These are phyloP conservation scores for Pseudogymnoascus verrucosus DNA, from an alignment of 2,329 filamentous ascomycete genomes.

Conservation along the genomic window DNA sequence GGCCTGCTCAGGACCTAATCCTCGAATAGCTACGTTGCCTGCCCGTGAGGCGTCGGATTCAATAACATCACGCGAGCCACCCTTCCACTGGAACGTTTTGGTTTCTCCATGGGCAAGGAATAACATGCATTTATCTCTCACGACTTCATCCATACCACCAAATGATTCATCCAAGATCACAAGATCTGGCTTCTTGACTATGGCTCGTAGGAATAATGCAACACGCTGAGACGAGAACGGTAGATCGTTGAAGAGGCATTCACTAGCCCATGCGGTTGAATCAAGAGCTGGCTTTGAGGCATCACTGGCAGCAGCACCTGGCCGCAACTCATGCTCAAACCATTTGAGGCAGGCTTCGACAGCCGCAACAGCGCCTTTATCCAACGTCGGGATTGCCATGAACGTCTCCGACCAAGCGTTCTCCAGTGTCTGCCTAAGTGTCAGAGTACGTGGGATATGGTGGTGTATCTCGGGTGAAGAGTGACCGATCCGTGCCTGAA, in stretches of 20 bases:
- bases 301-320: slow-evolving; percentile 20
- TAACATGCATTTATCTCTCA: slow-evolving; percentile 78
- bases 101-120: slow-evolving; percentile 64
- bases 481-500: slow-evolving; percentile 84
- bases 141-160: slow-evolving; percentile 71
- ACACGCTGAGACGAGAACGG: slow-evolving; percentile 80
- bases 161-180: slow-evolving; percentile 84
- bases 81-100: slow-evolving; percentile 29
- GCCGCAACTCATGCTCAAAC: slow-evolving; percentile 71
- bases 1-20: slow-evolving; percentile 64
- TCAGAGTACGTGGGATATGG: slow-evolving; percentile 75
- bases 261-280: slow-evolving; percentile 54
- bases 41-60: slow-evolving; percentile 39
- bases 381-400: slow-evolving; percentile 58
- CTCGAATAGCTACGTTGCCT: slow-evolving; percentile 45
- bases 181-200: slow-evolving; percentile 73
- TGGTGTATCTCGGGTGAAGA: slow-evolving; percentile 90
- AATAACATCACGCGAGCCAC: slow-evolving; percentile 25
- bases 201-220: slow-evolving; percentile 71
- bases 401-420: slow-evolving; percentile 91
- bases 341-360: slow-evolving; percentile 65
- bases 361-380: slow-evolving; percentile 44
- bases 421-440: slow-evolving; percentile 66
- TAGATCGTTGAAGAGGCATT: slow-evolving; percentile 61
- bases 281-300: slow-evolving; percentile 12